These are phyloP conservation scores for Eucalyptus tenuipes DNA, from an alignment of 345 rosid genomes.

Conservation along the genomic window DNA sequence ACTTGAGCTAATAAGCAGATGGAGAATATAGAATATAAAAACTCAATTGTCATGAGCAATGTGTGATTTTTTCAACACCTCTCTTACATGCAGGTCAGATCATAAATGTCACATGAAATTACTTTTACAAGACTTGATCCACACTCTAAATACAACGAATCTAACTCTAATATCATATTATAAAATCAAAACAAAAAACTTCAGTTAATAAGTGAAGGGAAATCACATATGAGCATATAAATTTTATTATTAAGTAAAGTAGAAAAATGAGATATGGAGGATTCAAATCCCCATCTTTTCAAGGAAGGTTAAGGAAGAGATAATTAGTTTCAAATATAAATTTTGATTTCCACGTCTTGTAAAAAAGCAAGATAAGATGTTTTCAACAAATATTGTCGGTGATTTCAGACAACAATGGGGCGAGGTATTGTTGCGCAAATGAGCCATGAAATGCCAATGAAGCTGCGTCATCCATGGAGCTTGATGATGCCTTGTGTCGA, in stretches of 20 bases:
- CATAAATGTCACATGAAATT: not conserved
- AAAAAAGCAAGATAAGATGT: not conserved
- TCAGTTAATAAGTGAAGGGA: not conserved
- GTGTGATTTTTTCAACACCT: not conserved
- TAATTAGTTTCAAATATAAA: no score
- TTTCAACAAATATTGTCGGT: not conserved
- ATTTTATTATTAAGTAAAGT: not conserved
- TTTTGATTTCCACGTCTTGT: fast-evolving
- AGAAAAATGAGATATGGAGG: no score
- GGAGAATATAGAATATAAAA: not conserved
- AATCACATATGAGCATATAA: not conserved
- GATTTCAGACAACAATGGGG: not conserved
- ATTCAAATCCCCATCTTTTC: fast-evolving
- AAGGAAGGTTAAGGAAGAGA: fast-evolving
- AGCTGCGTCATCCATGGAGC: not conserved
- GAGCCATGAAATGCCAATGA: not conserved
- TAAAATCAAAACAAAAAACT: not conserved
- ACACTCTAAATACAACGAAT: not conserved
- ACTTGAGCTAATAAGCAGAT: not conserved
- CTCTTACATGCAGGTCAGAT: not conserved
- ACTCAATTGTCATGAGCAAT: fast-evolving
- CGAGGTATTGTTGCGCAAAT: not conserved
- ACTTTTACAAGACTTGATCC: not conserved
- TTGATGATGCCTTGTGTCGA: not conserved
- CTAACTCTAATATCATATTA: not conserved